These are phyloP conservation scores for Candida coleopterorum DNA, from an alignment of 805 yeast species.

Conservation along the genomic window DNA sequence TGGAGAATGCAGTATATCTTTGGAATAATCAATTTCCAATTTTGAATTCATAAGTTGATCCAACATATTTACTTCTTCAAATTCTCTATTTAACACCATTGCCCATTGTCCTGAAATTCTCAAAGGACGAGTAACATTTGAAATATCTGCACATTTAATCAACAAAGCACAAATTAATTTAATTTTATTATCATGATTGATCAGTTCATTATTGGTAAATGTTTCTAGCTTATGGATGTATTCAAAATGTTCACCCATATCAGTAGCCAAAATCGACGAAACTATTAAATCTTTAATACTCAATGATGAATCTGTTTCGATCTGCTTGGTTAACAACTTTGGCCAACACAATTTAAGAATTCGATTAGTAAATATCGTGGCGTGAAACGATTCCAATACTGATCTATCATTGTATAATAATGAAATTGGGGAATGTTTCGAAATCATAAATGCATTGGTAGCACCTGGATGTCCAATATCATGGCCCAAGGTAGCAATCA, in stretches of 20 bases:
- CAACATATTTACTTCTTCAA: slow-evolving; percentile 57
- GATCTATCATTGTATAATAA: slow-evolving; percentile 57
- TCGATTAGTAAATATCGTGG: slow-evolving; percentile 51
- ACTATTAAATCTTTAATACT: slow-evolving; percentile 27
- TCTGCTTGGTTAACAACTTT: slow-evolving; percentile 17
- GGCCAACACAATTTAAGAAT: slow-evolving; percentile 35
- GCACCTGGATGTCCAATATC: slow-evolving; percentile 97
- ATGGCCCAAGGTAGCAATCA: slow-evolving; percentile 87
- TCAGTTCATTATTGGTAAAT: slow-evolving; percentile 12
- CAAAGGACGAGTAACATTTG: slow-evolving; percentile 83
- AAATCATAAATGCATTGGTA: slow-evolving; percentile 68
- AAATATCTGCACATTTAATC: slow-evolving; percentile 92
- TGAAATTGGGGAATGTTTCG: slow-evolving; percentile 60
- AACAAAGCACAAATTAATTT: slow-evolving; percentile 59
- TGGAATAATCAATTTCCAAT: slow-evolving; percentile 4
- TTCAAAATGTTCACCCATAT: slow-evolving; percentile 84
- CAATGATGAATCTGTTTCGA: slow-evolving; percentile 15
- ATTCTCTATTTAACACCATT: slow-evolving; percentile 68
- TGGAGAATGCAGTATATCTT: slow-evolving; percentile 22
- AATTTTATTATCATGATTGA: slow-evolving; percentile 15
- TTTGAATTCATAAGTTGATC: slow-evolving; percentile 28
- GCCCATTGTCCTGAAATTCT: slow-evolving; percentile 85
- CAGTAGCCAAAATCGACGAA: slow-evolving; percentile 54
- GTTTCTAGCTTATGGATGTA: slow-evolving; percentile 53
- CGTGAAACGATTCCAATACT: slow-evolving; percentile 80